Evolutionary conservation across 1,284 basidiomycete species (phyloP).

Genomic region (Vanrija sp.): DNA sequence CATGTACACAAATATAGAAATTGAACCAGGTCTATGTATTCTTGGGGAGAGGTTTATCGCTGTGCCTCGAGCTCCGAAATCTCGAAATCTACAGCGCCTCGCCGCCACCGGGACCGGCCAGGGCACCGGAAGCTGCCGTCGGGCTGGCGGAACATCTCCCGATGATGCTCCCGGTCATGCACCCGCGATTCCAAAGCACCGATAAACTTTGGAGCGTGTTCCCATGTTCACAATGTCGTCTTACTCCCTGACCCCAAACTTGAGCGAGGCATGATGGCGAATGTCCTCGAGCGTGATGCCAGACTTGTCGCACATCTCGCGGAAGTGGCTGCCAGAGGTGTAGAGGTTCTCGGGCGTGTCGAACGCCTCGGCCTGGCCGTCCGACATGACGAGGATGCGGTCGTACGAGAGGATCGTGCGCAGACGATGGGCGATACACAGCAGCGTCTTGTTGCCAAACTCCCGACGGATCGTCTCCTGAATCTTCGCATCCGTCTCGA

Average conservation of each 20-base stretch:
- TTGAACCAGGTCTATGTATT: too few species aligned
- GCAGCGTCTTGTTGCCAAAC: conserved; percentile 61
- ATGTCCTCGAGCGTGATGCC: conserved; percentile 67
- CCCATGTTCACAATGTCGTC: too few species aligned
- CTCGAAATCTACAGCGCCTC: too few species aligned
- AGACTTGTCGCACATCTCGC: conserved; percentile 69
- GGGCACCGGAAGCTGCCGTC: too few species aligned
- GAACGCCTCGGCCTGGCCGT: conserved; percentile 66
- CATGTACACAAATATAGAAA: too few species aligned
- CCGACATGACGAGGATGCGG: conserved; percentile 65
- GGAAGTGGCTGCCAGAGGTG: conserved; percentile 67
- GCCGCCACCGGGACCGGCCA: too few species aligned
- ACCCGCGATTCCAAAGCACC: too few species aligned
- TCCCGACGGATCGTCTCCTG: conserved; percentile 65
- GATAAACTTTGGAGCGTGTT: too few species aligned
- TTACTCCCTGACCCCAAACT: conserved; percentile 1
- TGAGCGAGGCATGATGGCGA: background rate
- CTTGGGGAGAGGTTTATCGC: too few species aligned
- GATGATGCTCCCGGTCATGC: too few species aligned
- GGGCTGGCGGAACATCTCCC: too few species aligned
- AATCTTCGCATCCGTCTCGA: conserved; percentile 68
- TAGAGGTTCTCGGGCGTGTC: conserved; percentile 74
- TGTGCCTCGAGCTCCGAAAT: too few species aligned
- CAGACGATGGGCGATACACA: conserved; percentile 66
- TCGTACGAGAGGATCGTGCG: conserved; percentile 78